Evolutionary conservation across 768 basidiomycete genomes (phyloP).

Genomic region (Brasilioporus rufonigricans): DNA sequence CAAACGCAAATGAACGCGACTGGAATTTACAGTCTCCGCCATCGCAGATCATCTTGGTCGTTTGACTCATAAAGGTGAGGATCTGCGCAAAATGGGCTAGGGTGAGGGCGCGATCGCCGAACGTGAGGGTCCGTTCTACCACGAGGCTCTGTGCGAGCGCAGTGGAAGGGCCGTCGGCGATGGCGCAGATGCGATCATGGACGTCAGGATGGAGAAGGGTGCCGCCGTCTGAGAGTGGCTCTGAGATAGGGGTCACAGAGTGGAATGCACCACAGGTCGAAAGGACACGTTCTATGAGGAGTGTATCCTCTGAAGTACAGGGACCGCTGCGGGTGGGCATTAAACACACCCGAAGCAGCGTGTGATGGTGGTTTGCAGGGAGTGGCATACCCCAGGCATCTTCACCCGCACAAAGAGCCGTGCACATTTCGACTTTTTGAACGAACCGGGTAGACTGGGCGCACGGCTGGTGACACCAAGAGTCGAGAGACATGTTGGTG

Average conservation of each 20-base stretch:
- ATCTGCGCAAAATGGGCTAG: constrained; percentile 6
- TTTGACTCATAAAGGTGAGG: constrained; percentile 6
- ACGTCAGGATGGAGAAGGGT: constrained; percentile 7
- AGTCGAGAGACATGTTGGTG: constrained; percentile 2
- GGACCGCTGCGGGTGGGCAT: neutral
- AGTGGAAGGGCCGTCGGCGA: neutral
- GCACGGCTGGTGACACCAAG: neutral
- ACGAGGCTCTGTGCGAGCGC: neutral
- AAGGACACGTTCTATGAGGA: constrained; percentile 18
- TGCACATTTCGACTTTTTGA: constrained; percentile 16
- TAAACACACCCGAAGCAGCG: constrained; percentile 7
- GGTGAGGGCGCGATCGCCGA: neutral
- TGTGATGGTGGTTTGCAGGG: constrained; percentile 1
- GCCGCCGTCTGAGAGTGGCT: neutral
- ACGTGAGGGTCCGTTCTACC: constrained; percentile 7
- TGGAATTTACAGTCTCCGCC: constrained; percentile 12
- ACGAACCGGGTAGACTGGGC: constrained; percentile 1
- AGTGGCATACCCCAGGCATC: neutral
- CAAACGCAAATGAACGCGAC: constrained; percentile 15
- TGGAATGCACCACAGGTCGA: constrained; percentile 6
- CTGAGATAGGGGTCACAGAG: constrained; percentile 1
- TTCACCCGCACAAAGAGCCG: neutral
- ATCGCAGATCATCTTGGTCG: constrained; percentile 3
- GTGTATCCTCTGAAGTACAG: neutral
- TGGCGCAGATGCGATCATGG: constrained; percentile 9